These are phyloP conservation scores for Paraleonurus japonicus DNA, from an alignment of 257 asterid genomes.

Conservation along the genomic window DNA sequence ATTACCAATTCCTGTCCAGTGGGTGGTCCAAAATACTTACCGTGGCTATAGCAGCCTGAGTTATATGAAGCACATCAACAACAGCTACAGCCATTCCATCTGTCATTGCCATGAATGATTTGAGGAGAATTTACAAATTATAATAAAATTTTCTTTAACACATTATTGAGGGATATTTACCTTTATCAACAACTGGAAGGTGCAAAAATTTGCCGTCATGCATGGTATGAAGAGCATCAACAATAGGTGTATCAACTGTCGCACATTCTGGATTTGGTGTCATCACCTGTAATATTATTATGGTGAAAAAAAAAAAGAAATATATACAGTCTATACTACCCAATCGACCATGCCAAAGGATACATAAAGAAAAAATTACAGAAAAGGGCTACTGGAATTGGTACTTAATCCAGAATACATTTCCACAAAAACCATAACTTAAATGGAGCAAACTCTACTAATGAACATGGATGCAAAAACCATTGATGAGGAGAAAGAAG, in stretches of 20 bases:
- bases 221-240: conserved; percentile 97
- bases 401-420: background rate
- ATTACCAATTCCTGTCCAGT: background rate
- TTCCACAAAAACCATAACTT: background rate
- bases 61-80: conserved; percentile 86
- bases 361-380: background rate
- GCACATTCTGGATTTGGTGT: conserved; percentile 98
- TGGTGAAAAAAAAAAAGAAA: conserved; percentile 10
- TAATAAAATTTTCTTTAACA: conserved; percentile 11
- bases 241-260: conserved; percentile 82
- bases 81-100: conserved; percentile 87
- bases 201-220: conserved; percentile 91
- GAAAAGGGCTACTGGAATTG: background rate
- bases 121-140: conserved; percentile 7
- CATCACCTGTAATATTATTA: conserved; percentile 67
- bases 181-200: conserved; percentile 94
- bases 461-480: background rate
- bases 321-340: conserved; percentile 3
- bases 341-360: background rate
- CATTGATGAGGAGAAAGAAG: conserved; percentile 11
- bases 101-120: conserved; percentile 35
- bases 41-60: conserved; percentile 92
- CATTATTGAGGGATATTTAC: conserved; percentile 33
- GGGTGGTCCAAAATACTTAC: conserved; percentile 46
- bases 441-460: conserved; percentile 1